Evolutionary conservation across 2,329 filamentous ascomycete species (phyloP), one percentile per base, ranked within the genome.

Genomic region (Curvularia lunata): DNA sequence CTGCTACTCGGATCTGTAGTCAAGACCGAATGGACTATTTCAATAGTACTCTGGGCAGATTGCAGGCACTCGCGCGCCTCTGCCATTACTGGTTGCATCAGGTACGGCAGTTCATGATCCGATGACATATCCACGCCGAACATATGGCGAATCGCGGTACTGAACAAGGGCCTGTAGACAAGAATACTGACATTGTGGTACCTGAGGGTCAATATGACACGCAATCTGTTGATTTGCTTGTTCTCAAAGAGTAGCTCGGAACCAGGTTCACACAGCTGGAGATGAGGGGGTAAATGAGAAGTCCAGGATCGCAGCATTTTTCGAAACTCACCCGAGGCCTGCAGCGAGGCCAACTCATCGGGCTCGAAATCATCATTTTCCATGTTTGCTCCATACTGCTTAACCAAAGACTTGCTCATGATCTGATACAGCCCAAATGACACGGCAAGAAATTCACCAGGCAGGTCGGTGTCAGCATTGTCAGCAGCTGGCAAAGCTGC

Each of bases 401-500:
- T 38, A 16, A n/a, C 34, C 8, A 38, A n/a, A 16, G 34, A 38
- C 13, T 38, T 38, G 34, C 34, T 38, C 34, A 38, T 38, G 10
- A 45, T 9, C 40, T 54, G 41, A 42, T 54, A 54, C 23, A 54
- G 28, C 28, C 28, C 10, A 16, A 23, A 54, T 40, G 51, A 54
- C 16, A 54, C 51, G 30, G 51, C 51, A 38, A 54, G 42, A 27
- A 54, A 54, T 19, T 54, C 23, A 23, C 51, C 51, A 48, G 51
- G 28, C 28, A 47, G 25, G 30, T 54, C 51, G 10, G 10, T n/a
- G 5, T 27, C 43, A 30, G 9, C 21, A 10, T 25, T 5, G 9
- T 16, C 4, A 37, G 19, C 19, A 30, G n/a, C 19, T 19, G 41
- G 30, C 10, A 27, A 27, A 19, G 25, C 23, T 32, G 28, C 16